Conservation (phyloP, 331 rosid genomes). For the Spiraea crenata region DNA sequence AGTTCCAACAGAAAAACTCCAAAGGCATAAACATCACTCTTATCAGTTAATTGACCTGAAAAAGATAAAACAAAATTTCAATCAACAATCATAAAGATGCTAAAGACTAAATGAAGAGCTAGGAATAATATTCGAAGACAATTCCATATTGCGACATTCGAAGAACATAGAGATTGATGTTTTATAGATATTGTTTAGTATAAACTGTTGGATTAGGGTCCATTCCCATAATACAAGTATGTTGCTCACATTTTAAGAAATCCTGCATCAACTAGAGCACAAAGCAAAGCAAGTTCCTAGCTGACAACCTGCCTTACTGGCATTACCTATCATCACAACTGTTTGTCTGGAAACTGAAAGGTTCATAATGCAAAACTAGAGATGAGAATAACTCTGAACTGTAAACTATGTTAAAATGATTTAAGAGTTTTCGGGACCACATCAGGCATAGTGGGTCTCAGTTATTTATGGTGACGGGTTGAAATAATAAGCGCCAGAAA, state of each 20-base stretch:
- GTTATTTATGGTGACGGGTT: not conserved
- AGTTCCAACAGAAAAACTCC: constrained; percentile 88
- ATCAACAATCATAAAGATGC: not conserved
- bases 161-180: not conserved
- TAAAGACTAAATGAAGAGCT: not conserved
- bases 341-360: not conserved
- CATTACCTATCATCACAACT: not conserved
- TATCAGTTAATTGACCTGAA: constrained; percentile 87
- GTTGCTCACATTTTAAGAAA: not conserved
- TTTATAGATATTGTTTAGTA: not conserved
- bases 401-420: not conserved
- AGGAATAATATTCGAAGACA: not conserved
- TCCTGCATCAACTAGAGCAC: not conserved
- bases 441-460: not conserved
- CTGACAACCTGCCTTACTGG: not conserved
- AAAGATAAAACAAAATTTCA: not conserved
- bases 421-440: not conserved
- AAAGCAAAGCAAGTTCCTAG: not conserved
- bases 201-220: not conserved
- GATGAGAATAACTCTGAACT: not conserved
- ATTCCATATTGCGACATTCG: not conserved
- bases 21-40: constrained; percentile 90
- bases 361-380: not conserved
- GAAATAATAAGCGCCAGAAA: not conserved
- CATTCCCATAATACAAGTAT: not conserved